Evolutionary conservation across 1,139 yeast species (phyloP).

Genomic region (Taphrina sp.): DNA sequence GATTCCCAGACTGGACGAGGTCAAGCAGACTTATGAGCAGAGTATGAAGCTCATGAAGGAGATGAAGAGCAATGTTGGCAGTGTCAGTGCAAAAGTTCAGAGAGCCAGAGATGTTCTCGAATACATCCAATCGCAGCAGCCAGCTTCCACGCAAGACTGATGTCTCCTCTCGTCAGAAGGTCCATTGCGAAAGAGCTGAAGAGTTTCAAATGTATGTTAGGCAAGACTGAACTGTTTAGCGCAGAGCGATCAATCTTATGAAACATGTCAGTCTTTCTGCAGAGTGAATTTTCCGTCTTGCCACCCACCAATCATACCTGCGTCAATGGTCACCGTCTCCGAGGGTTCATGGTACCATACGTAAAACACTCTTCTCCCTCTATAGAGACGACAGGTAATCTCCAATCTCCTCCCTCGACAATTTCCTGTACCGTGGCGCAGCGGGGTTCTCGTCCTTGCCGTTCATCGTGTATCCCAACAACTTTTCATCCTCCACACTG

Average conservation of each 20-base stretch:
- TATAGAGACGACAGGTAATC: constrained; percentile 61
- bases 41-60: constrained; percentile 7
- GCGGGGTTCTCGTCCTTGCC: constrained; percentile 63
- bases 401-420: constrained; percentile 85
- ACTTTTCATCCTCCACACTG: constrained; percentile 15
- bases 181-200: no score
- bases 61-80: constrained; percentile 18
- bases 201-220: no score
- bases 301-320: no score
- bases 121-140: constrained; percentile 6
- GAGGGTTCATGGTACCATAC: no score
- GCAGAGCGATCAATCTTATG: no score
- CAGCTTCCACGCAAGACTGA: no score
- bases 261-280: no score
- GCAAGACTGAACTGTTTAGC: no score
- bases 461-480: constrained; percentile 23
- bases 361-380: background rate
- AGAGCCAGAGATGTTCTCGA: constrained; percentile 15
- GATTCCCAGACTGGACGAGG: constrained; percentile 15
- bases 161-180: no score
- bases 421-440: constrained; percentile 88
- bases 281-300: no score
- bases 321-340: no score
- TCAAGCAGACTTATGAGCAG: constrained; percentile 6
- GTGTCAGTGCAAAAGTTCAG: constrained; percentile 18